Conservation (phyloP, 1,139 yeast species). For the Debaryomyces coudertii region DNA sequence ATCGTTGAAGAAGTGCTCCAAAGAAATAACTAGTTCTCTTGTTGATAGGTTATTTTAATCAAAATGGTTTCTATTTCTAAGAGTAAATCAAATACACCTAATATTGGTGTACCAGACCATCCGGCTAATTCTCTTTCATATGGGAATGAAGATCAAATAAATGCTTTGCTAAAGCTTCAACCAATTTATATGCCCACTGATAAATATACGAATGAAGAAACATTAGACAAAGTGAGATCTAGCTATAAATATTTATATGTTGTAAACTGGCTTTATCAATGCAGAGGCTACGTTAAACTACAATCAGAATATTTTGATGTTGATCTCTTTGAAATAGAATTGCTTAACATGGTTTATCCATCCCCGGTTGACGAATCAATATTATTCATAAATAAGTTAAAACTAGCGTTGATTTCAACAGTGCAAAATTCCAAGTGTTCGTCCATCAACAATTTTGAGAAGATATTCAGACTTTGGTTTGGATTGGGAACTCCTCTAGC, state of each 20-base stretch:
- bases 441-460: slow-evolving; percentile 46
- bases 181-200: slow-evolving; percentile 35
- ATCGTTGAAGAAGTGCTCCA: slow-evolving; percentile 3
- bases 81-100: slow-evolving; percentile 20
- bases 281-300: slow-evolving; percentile 47
- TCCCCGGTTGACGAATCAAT: slow-evolving; percentile 39
- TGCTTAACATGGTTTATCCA: slow-evolving; percentile 42
- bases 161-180: slow-evolving; percentile 29
- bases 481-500: slow-evolving; percentile 43
- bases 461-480: slow-evolving; percentile 48
- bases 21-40: not conserved
- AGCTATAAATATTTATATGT: slow-evolving; percentile 46
- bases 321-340: slow-evolving; percentile 58
- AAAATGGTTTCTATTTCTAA: slow-evolving; percentile 16
- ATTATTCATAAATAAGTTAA: slow-evolving; percentile 45
- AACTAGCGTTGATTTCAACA: slow-evolving; percentile 42
- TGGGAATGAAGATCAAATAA: slow-evolving; percentile 33
- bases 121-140: slow-evolving; percentile 27
- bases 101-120: slow-evolving; percentile 17
- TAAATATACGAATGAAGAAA: slow-evolving; percentile 17
- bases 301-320: slow-evolving; percentile 54
- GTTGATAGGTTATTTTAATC: not conserved
- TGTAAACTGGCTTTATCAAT: slow-evolving; percentile 54
- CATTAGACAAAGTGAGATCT: slow-evolving; percentile 26
- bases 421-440: slow-evolving; percentile 34